Base-by-base conservation (phyloP, 2,329 filamentous ascomycete species). In the Cercospora sojina region DNA sequence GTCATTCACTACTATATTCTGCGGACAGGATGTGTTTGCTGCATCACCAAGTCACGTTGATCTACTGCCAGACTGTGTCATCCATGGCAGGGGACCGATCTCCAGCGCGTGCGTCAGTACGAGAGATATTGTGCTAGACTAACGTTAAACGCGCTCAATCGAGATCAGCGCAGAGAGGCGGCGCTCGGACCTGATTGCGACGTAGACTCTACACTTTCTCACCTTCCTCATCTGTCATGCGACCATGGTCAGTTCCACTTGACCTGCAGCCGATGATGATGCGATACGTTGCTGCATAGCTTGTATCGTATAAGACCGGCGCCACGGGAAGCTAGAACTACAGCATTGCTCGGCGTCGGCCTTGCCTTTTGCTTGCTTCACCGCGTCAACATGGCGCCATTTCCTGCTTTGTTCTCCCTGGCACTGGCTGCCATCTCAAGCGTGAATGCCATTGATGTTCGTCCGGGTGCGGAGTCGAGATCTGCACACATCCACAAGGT, bases 391-490 rank as follows among this genome's bases (percentile, higher is more conserved):
- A 63, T 63, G 60, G 60, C 60, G n/a, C 60, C 60, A 16, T 31
- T 57, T 23, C 32, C 35, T 29, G 12, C 47, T 10, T 38, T 61
- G 4, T 58, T 59, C 20, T 59, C 61, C 12, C 55, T 64, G 53
- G 64, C 58, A 27, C 27, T 67, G 16, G 57, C 64, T 41, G 38
- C 55, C 32, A 18, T 53, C 43, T 58, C 64, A 25, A 58, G 13
- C 25, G 64, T 38, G 35, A 20, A 67, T 35, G 67, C 67, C 13
- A 51, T 66, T 23, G 29, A 59, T 20, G 57, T 62, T 27, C 47
- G 58, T 41, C 23, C 67, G 43, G 58, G 61, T 25, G 35, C 64
- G 2, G 63, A 61, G 18, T 27, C 31, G n/a, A 59, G 38, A n/a
- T 38, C 29, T 23, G 32, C 64, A n/a, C 31, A 35, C 35, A 41